Evolutionary conservation across 306 rosid species (phyloP), one percentile per base, ranked within the genome.

Genomic region (Fragaria iinumae): DNA sequence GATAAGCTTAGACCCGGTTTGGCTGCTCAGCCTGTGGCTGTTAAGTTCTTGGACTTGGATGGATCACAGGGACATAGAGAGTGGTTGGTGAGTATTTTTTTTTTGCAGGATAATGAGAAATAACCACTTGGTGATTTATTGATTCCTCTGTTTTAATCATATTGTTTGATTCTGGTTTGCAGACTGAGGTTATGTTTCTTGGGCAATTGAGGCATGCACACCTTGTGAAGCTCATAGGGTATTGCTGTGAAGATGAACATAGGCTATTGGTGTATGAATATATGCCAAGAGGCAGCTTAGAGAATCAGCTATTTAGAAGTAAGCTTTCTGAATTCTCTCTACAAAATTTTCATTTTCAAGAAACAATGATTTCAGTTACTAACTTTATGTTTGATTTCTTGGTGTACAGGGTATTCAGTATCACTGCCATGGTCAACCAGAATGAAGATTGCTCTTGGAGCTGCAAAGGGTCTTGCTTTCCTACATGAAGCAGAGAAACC

Each of bases 281-380:
- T 67, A 86, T 96, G 87, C 97, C 99, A 5, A 84, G 99, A 85
- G 99, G 99, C 57, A 96, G 99, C 87, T 88, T 96, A 67, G 99
- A 96, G 72, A 91, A 96, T 76, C 99, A 96, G 53, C 87, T 96
- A 2, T 96, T 96, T 59, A 84, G 98, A 89, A 91, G 99, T 96
- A 88, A 3, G 81, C 82, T 36, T 8, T 64, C 27, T 11, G n/a
- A 39, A 11, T 9, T 1, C 74, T 45, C 76, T 39, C 23, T 38
- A 36, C 17, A 4, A 10, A 17, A 29, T 10, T 81, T 70, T 5
- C 64, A 2, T 5, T 45, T 70, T 17, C 18, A 12, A 4, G 21
- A 73, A 27, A 27, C 70, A 25, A 62, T 55, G 52, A 17, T 76
- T 72, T 72, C 45, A 41, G 20, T 47, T 56, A 50, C 8, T 13